Base-by-base conservation (phyloP, 495 filamentous ascomycete species). In the Penicillium herquei region DNA sequence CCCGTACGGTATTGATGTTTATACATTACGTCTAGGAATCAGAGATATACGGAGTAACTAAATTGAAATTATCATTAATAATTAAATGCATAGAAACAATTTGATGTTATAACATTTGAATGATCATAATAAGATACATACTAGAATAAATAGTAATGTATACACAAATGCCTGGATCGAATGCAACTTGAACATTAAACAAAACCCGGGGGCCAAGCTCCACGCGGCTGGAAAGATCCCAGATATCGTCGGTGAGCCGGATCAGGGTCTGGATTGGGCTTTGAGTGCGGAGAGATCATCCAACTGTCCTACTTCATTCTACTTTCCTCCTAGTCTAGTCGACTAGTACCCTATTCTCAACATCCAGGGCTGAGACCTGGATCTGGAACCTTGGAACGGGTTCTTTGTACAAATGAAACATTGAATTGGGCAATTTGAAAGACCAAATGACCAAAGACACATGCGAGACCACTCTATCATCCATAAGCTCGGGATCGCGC, bases 241-340 rank as follows among this genome's bases (percentile, higher is more conserved):
- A 33, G 46, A 43, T 49, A 17, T 31, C 30, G 35, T 33, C 46
- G 46, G 46, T 49, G 46, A 49, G 14, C 32, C 31, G 13, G 46
- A 49, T 35, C 5, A 18, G 32, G 46, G 46, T 39, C 46, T 37
- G 46, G 46, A 48, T 48, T 21, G 17, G 39, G 39, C 14, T 13
- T 41, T 2, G 3, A 8, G 21, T 30, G 18, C 43, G 13, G 6
- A 21, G 13, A 46, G 43, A 18, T 46, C 17, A 26, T 26, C 21
- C 21, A 26, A 26, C 3, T 44, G 17, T 17, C 11, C 17, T 44
- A 30, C 7, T 7, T 46, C 42, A 10, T 31, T 46, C 26, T 12
- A 26, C 30, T 26, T 17, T 17, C 1, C 12, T 41, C 6, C 39
- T n/a, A 39, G n/a, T n/a, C 35, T 39, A 26, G 21, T 26, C 1